These are phyloP conservation scores for Fusarium temperatum DNA, from an alignment of 2,329 filamentous ascomycete genomes.

Conservation along the genomic window DNA sequence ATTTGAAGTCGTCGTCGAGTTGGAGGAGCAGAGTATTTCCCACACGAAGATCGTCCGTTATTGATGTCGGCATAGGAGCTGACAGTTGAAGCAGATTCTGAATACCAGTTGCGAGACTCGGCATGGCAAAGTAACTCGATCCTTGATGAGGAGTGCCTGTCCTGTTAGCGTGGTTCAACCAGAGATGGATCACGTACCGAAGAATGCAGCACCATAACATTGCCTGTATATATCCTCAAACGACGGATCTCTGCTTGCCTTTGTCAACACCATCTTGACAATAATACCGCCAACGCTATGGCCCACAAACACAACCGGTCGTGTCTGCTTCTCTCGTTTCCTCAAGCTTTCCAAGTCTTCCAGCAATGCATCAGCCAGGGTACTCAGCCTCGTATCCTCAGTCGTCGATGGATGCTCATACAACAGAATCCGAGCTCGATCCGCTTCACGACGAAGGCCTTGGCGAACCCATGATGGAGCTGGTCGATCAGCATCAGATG, in stretches of 20 bases:
- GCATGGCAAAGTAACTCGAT: constrained; percentile 69
- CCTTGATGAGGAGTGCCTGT: constrained; percentile 68
- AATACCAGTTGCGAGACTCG: constrained; percentile 64
- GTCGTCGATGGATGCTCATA: constrained; percentile 58
- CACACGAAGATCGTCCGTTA: constrained; percentile 61
- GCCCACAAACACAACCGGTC: constrained; percentile 68
- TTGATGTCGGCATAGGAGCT: constrained; percentile 57
- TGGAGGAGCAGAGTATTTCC: constrained; percentile 59
- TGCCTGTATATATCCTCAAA: constrained; percentile 60
- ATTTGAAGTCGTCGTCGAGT: constrained; percentile 64
- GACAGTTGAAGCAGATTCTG: constrained; percentile 61
- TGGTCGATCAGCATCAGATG: constrained; percentile 31
- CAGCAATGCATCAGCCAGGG: constrained; percentile 58
- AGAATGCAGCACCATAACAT: constrained; percentile 69
- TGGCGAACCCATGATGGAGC: constrained; percentile 62
- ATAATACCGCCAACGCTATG: constrained; percentile 70
- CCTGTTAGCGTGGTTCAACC: background rate
- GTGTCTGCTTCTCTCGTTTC: constrained; percentile 46
- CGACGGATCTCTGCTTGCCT: constrained; percentile 51
- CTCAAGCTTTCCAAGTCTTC: constrained; percentile 52
- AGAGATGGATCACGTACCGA: constrained; percentile 52
- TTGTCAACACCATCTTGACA: constrained; percentile 64
- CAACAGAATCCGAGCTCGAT: constrained; percentile 59
- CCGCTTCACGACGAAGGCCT: constrained; percentile 59
- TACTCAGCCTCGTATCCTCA: constrained; percentile 53